A percentile compares a stretch with the other conserved stretches of the same genome.
phyloP scores from a whole-genome alignment of 2,329 filamentous ascomycete species.

The Trichophyton simii region DNA sequence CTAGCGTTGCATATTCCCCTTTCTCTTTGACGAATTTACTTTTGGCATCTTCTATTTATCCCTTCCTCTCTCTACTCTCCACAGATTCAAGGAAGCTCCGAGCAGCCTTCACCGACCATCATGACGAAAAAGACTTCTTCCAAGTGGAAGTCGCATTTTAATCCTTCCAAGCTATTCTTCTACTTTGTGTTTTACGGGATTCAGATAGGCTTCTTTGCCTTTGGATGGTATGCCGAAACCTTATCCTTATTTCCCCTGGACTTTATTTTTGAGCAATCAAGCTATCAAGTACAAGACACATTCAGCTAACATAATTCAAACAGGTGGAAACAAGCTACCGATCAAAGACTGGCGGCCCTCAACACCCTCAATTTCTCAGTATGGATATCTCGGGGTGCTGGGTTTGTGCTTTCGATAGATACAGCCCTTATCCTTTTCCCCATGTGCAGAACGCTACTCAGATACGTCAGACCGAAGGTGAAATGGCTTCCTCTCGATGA shows the following conservation, averaged over 20 bases:
- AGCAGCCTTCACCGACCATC: background rate
- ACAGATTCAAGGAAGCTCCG: background rate
- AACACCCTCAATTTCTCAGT: constrained; percentile 80
- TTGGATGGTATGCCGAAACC: constrained; percentile 58
- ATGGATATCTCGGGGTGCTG: constrained; percentile 91
- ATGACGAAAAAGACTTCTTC: constrained; percentile 3
- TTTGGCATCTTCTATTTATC: background rate
- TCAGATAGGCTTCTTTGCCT: constrained; percentile 66
- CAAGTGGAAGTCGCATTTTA: constrained; percentile 45
- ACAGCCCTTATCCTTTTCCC: constrained; percentile 78
- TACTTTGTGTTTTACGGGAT: constrained; percentile 69
- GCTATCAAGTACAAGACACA: background rate
- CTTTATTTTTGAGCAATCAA: too few relatives aligned
- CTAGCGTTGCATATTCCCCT: background rate
- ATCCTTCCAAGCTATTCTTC: constrained; percentile 60
- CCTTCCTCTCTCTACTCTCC: background rate
- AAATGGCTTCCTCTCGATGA: constrained; percentile 88
- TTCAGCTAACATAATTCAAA: background rate
- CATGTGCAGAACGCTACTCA: constrained; percentile 84
- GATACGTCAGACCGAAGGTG: constrained; percentile 73
- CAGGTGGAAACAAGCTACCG: constrained; percentile 66
- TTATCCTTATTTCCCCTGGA: background rate
- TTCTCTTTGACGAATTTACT: background rate
- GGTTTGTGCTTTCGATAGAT: constrained; percentile 72
- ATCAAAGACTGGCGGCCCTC: constrained; percentile 57